Percentiles rank a stretch among this genome's conserved stretches.
These are phyloP conservation scores for Parsonsia alboflavescens DNA, from an alignment of 257 asterid genomes.

Conservation along the genomic window DNA sequence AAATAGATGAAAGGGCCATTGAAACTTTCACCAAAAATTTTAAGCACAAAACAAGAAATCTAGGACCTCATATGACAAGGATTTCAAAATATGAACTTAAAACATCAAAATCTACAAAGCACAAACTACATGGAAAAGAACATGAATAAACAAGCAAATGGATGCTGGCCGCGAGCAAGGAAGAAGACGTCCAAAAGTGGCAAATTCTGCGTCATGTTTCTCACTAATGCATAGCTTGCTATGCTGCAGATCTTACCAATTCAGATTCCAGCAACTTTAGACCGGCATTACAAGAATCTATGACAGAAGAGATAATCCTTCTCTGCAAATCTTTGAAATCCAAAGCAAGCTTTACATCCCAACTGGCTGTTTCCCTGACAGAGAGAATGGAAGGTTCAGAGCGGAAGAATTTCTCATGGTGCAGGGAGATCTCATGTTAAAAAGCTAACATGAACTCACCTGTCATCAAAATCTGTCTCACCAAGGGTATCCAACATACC, in stretches of 20 bases:
- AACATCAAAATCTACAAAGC: not conserved
- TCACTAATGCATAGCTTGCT: not conserved
- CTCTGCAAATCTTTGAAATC: constrained; percentile 56
- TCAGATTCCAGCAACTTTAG: constrained; percentile 50
- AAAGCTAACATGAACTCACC: constrained; percentile 31
- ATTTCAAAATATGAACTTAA: not conserved
- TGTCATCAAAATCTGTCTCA: constrained; percentile 42
- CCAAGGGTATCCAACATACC: constrained; percentile 56
- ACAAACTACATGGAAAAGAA: not conserved
- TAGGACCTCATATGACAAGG: not conserved
- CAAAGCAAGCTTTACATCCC: constrained; percentile 80
- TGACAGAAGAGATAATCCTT: constrained; percentile 59
- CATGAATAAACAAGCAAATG: not conserved
- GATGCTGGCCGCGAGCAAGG: not conserved
- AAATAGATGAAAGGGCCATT: not conserved
- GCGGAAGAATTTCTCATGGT: not conserved
- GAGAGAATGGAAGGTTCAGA: constrained; percentile 1
- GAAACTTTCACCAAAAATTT: not conserved
- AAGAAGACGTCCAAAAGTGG: not conserved
- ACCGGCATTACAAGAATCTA: constrained; percentile 60
- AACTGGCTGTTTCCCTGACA: constrained; percentile 42
- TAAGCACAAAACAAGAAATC: not conserved
- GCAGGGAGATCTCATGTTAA: not conserved
- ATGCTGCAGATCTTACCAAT: constrained; percentile 21
- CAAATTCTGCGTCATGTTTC: not conserved